A percentile compares a stretch with the other conserved stretches of the same genome.
Evolutionary conservation across 1,284 basidiomycete species (phyloP).

Genomic region (Boletellus dicymbophilus): DNA sequence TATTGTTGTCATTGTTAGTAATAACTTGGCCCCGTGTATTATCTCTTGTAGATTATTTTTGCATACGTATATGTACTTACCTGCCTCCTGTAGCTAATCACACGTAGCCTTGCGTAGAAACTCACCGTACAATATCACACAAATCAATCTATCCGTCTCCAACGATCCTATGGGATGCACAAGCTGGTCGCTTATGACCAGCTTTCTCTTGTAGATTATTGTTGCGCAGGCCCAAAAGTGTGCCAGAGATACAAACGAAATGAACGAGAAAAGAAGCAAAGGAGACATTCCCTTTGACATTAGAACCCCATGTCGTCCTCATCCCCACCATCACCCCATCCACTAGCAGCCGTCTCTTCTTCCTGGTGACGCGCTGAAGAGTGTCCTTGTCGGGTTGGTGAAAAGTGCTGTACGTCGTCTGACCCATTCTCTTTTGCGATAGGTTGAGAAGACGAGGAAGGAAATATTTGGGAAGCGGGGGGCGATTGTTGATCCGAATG

Average conservation of each 20-base stretch:
- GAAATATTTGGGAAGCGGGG: constrained; percentile 15
- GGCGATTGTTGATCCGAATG: constrained; percentile 41
- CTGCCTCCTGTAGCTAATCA: no score
- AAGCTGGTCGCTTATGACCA: constrained; percentile 11
- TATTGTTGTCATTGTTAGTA: no score
- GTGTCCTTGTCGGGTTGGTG: constrained; percentile 15
- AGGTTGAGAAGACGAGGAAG: constrained; percentile 17
- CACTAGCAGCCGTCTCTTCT: constrained; percentile 57
- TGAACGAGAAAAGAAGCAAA: constrained; percentile 1
- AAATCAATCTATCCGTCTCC: no score
- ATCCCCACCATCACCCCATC: constrained; percentile 63
- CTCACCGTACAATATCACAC: no score
- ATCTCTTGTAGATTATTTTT: no score
- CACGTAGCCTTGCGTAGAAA: no score
- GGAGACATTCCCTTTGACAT: constrained; percentile 7
- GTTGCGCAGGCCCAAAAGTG: constrained; percentile 10
- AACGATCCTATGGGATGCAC: no score
- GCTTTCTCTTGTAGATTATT: constrained; percentile 11
- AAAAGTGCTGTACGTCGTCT: constrained; percentile 8
- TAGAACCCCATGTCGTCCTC: constrained; percentile 62
- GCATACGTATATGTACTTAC: no score
- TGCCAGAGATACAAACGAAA: constrained; percentile 14
- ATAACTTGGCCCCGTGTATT: no score
- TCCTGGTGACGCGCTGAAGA: constrained; percentile 40
- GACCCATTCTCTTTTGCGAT: constrained; percentile 14